Percentiles rank a stretch among this genome's conserved stretches.
These are phyloP conservation scores for Trichosanthes cucumerina DNA, from an alignment of 306 rosid genomes.

Conservation along the genomic window DNA sequence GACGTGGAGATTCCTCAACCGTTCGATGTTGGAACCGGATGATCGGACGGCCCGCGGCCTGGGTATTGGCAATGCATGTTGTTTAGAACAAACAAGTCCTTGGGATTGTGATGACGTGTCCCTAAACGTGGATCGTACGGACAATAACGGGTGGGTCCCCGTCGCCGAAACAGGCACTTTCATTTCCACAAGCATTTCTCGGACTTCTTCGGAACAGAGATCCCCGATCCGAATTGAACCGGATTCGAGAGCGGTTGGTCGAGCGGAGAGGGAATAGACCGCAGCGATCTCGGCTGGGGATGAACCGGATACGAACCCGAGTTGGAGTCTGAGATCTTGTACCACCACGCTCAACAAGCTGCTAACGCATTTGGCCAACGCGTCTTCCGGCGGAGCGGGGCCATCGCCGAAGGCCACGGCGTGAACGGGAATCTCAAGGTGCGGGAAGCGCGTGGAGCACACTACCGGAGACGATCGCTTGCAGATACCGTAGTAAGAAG, in stretches of 20 bases:
- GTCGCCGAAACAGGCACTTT: slow-evolving; percentile 42
- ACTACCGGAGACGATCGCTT: slow-evolving; percentile 22
- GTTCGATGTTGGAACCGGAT: slow-evolving; percentile 26
- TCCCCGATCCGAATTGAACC: slow-evolving; percentile 37
- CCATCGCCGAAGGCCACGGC: slow-evolving; percentile 26
- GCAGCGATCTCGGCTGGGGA: slow-evolving; percentile 51
- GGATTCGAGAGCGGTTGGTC: slow-evolving; percentile 38
- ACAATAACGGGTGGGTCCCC: slow-evolving; percentile 49
- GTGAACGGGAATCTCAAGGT: slow-evolving; percentile 56
- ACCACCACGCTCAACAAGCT: slow-evolving; percentile 51
- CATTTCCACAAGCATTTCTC: slow-evolving; percentile 60
- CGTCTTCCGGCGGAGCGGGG: slow-evolving; percentile 32
- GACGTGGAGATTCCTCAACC: slow-evolving; percentile 63
- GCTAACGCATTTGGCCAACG: slow-evolving; percentile 29
- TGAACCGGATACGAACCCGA: slow-evolving; percentile 40
- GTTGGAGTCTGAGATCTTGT: slow-evolving; percentile 56
- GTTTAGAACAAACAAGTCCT: slow-evolving; percentile 37
- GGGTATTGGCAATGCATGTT: slow-evolving; percentile 45
- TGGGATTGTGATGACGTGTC: slow-evolving; percentile 47
- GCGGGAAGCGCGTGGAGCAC: slow-evolving; percentile 40
- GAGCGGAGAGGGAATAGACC: slow-evolving; percentile 45
- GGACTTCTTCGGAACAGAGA: slow-evolving; percentile 59
- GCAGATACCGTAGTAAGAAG: neutral
- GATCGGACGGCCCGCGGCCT: slow-evolving; percentile 67
- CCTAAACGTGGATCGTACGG: slow-evolving; percentile 51